A percentile compares a stretch with the other conserved stretches of the same genome.
Evolutionary conservation across 2,329 filamentous ascomycete species (phyloP).

Genomic region (Coniochaeta prunicola): DNA sequence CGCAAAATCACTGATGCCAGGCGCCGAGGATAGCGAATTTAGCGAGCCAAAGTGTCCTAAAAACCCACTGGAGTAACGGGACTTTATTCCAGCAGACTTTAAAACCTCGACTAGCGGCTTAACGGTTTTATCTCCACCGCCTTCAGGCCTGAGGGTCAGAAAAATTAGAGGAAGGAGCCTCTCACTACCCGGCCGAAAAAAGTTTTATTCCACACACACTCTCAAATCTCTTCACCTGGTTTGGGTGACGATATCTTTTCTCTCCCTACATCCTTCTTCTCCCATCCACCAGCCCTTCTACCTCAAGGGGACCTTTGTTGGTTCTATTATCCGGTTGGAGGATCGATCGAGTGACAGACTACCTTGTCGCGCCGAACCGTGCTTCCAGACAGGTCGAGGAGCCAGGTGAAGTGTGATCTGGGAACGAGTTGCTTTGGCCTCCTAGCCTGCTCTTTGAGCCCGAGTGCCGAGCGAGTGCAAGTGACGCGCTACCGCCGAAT

Average conservation of each 20-base stretch:
- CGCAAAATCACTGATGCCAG: not conserved
- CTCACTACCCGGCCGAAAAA: conserved; percentile 11
- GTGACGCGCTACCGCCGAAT: not conserved
- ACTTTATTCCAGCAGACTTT: not conserved
- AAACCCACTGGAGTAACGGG: not conserved
- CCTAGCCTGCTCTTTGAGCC: not conserved
- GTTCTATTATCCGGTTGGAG: conserved; percentile 1
- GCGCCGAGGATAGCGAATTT: not conserved
- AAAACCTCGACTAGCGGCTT: not conserved
- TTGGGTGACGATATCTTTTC: conserved; percentile 3
- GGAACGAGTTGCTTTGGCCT: not conserved
- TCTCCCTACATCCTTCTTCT: conserved; percentile 2
- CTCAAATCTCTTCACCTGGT: conserved; percentile 9
- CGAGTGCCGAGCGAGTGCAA: not conserved
- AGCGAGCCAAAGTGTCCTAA: not conserved
- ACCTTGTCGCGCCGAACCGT: not conserved
- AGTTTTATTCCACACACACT: conserved; percentile 13
- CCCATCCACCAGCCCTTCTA: conserved; percentile 2
- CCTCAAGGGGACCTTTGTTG: not conserved
- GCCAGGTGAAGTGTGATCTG: not conserved
- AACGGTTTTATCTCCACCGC: conserved; percentile 2
- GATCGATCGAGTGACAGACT: not conserved
- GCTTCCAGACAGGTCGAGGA: not conserved
- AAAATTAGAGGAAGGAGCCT: conserved; percentile 5
- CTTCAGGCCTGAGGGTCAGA: not conserved